A percentile compares a stretch with the other conserved stretches of the same genome.
These are phyloP conservation scores for Sporothrix pseudoabietina DNA, from an alignment of 2,329 filamentous ascomycete genomes.

Conservation along the genomic window DNA sequence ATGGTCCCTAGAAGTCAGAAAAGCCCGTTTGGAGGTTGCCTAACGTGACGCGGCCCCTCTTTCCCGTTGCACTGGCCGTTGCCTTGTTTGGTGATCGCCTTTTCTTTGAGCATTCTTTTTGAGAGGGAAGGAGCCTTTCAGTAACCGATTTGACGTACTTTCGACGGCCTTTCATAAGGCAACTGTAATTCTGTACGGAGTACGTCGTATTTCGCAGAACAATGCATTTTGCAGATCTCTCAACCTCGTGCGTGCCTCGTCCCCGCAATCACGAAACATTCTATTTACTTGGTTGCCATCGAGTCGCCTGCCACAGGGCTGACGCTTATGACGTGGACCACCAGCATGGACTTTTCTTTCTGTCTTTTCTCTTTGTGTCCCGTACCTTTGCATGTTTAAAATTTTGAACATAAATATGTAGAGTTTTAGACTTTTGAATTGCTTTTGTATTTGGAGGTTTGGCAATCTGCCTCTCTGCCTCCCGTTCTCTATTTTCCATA, in stretches of 20 bases:
- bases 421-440: background rate
- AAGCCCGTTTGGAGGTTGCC: slow-evolving; percentile 13
- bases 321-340: slow-evolving; percentile 2
- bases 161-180: background rate
- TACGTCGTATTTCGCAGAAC: background rate
- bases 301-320: slow-evolving; percentile 20
- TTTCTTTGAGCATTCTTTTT: background rate
- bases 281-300: background rate
- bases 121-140: background rate
- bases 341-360: no score
- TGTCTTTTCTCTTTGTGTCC: background rate
- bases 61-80: slow-evolving; percentile 6
- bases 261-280: background rate
- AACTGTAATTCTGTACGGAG: background rate
- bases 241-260: background rate
- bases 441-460: background rate
- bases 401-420: no score
- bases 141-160: background rate
- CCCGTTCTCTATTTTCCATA: background rate
- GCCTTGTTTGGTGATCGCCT: background rate
- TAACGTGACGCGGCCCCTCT: slow-evolving; percentile 18
- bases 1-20: background rate
- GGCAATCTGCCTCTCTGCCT: background rate
- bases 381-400: background rate
- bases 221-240: background rate